A percentile compares a stretch with the other conserved stretches of the same genome.
These are phyloP conservation scores for Ogataea pini DNA, from an alignment of 805 yeast genomes.

Conservation along the genomic window DNA sequence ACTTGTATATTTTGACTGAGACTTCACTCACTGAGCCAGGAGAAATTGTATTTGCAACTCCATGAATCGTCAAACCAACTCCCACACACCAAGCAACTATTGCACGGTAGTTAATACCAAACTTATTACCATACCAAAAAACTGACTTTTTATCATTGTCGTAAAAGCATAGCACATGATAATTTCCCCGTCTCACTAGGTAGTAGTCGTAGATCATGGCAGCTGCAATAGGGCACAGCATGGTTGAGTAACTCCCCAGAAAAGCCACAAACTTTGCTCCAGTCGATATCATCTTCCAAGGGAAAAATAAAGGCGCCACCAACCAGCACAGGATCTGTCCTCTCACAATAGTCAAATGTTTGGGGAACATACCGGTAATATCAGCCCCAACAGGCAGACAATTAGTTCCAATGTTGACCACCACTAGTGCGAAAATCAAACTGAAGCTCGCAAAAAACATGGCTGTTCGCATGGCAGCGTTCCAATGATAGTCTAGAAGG, in stretches of 20 bases:
- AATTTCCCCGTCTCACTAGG: slow-evolving; percentile 17
- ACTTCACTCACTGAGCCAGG: slow-evolving; percentile 14
- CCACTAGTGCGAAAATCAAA: slow-evolving; percentile 23
- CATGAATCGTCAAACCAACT: slow-evolving; percentile 12
- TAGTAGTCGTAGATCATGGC: slow-evolving; percentile 18
- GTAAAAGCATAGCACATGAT: slow-evolving; percentile 19
- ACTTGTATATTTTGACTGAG: slow-evolving; percentile 17
- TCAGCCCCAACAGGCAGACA: slow-evolving; percentile 26
- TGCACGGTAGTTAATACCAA: slow-evolving; percentile 12
- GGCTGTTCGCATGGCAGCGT: slow-evolving; percentile 26
- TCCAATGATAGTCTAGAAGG: slow-evolving; percentile 28
- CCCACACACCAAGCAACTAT: slow-evolving; percentile 11
- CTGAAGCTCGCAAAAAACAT: slow-evolving; percentile 18
- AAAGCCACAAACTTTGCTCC: slow-evolving; percentile 18
- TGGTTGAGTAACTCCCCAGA: slow-evolving; percentile 17
- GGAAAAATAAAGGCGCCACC: slow-evolving; percentile 15
- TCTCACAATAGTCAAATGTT: slow-evolving; percentile 27
- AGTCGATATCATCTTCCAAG: slow-evolving; percentile 17
- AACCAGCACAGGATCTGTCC: slow-evolving; percentile 18
- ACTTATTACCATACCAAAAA: slow-evolving; percentile 9
- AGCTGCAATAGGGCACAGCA: slow-evolving; percentile 18
- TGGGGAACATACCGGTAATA: slow-evolving; percentile 27
- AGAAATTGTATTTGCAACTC: slow-evolving; percentile 16
- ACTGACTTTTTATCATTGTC: slow-evolving; percentile 7
- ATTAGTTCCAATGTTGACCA: slow-evolving; percentile 29